Evolutionary conservation across 768 basidiomycete species (phyloP), one percentile per base, ranked within the genome.

Genomic region (Lactarius sanguifluus): DNA sequence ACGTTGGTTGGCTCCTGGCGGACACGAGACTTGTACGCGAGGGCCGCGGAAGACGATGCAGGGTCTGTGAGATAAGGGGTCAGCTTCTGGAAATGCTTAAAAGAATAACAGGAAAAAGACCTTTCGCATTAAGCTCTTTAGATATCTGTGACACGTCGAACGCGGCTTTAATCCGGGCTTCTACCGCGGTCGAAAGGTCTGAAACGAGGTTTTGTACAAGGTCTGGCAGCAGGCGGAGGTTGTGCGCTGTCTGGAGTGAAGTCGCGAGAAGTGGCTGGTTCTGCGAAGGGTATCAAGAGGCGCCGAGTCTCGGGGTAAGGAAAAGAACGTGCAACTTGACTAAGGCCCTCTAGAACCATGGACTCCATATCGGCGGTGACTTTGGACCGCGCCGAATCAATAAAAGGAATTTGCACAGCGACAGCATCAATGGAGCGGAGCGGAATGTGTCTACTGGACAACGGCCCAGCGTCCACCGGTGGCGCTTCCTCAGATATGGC

Each of bases 211-310:
- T 85, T 64, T 89, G 86, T 5, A 98, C 91, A 7, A 98, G 83
- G 30, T 86, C 83, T 0, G 96, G 92, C 13, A 99, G 81, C 18
- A 92, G 84, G 34, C 90, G 83, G 16, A 99, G 84, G 74, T 98
- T 99, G 77, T 94, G 91, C 5, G 96, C 95, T 1, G 94, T 98
- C 80, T 98, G 97, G 15, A 99, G 82, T 0, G 96, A 94, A 1
- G 94, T 95, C 0, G 96, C 94, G 1, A 99, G 83, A 20, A 96
- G 77, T 1, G 94, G 86, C 77, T 93, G 94, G 72, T 98, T 91
- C 95, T 97, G 69, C 45, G 63, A 41, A 41, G 54, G 58, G n/a
- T 28, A 50, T 65, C 62, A 61, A 64, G 30, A 45, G 57, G 60
- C 55, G 57, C 58, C 15, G 41, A 25, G 10, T 25, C 34, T 34